Evolutionary conservation across 2,329 filamentous ascomycete species (phyloP), one percentile per base, ranked within the genome.

Genomic region (Plenodomus lindquistii): DNA sequence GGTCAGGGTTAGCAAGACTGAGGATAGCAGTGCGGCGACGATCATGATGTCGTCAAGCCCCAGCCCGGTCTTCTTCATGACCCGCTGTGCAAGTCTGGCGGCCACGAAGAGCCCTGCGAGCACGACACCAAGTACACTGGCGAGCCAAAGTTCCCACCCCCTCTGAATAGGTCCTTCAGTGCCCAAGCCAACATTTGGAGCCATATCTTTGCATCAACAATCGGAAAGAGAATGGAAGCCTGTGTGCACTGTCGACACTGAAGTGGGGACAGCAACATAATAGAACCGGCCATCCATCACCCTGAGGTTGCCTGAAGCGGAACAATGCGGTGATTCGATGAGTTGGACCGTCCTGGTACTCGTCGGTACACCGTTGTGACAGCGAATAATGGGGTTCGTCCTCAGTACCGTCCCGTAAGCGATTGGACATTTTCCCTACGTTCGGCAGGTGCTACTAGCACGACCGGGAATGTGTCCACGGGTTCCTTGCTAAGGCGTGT

Each of bases 11-110:
- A 64, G 31, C 18, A 64, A 16, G 8, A 53, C 50, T 20, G 59
- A 62, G 4, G 51, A 53, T 4, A 57, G 22, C 31, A 62, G 43
- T 20, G 61, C 54, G 9, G 50, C 54, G 7, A 64, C 48, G n/a
- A 64, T 62, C 52, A 58, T 55, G 31, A 61, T 61, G 40, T 64
- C 59, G 36, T 64, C 59, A 40, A 54, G 27, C 17, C 59, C 61
- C 1, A 62, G n/a, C 3, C 59, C 54, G 20, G 43, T 57, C 18
- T 47, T 50, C 46, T 57, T 62, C 37, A 52, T 37, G 9, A 49
- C 34, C 22, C 61, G 48, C 36, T 64, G 59, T 11, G 44, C 17
- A 24, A 64, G 36, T 42, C 61, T 45, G 21, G 55, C 59, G 16
- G 29, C 38, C 2, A 64, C 55, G 35, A 62, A 64, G 2, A 57